A percentile compares a stretch with the other conserved stretches of the same genome.
phyloP scores from a whole-genome alignment of 106 monocot species.

The Dendrobium nobile region DNA sequence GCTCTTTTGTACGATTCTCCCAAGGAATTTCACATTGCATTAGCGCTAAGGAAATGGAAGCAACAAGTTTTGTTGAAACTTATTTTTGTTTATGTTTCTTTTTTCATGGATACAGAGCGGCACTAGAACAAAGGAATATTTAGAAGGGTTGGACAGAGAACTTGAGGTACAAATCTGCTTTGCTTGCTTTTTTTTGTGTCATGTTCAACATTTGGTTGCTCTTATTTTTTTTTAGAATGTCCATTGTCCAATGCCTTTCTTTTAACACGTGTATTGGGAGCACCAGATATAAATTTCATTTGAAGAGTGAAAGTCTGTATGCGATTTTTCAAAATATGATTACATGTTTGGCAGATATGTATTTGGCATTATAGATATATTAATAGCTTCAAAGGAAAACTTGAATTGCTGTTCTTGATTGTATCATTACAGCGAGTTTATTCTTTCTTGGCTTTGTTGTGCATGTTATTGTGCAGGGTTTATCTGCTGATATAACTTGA shows the following conservation, averaged over 20 bases:
- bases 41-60: background rate
- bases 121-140: constrained; percentile 72
- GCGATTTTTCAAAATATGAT: background rate
- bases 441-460: no score
- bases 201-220: background rate
- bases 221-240: background rate
- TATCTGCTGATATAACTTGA: background rate
- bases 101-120: constrained; percentile 48
- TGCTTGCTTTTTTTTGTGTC: background rate
- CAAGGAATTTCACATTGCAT: background rate
- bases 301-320: background rate
- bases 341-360: background rate
- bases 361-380: background rate
- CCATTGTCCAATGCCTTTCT: background rate
- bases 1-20: background rate
- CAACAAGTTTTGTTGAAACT: background rate
- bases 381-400: background rate
- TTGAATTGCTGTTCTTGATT: background rate
- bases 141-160: constrained; percentile 67
- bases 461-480: no score
- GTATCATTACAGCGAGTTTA: background rate
- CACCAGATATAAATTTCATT: background rate
- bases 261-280: background rate
- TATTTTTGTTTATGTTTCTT: background rate
- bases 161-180: constrained; percentile 56